Conservation (phyloP, 495 filamentous ascomycete genomes). For the Lophium mytilinum region DNA sequence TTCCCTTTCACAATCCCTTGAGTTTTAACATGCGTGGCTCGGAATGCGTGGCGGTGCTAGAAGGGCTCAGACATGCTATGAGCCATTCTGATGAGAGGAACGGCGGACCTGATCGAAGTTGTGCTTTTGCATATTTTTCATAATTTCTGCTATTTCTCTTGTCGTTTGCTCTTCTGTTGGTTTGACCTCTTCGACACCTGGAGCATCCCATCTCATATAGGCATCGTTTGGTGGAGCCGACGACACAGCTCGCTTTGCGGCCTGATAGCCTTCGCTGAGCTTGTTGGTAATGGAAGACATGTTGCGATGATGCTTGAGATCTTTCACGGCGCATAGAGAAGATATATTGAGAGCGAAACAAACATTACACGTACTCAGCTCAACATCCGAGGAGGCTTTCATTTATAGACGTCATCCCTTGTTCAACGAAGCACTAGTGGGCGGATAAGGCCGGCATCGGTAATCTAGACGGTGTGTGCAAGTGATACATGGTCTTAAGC, state of each 20-base stretch:
- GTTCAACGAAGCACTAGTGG: not conserved
- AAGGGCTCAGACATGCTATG: not conserved
- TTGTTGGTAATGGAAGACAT: conserved; percentile 4
- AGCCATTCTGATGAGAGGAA: too few species aligned
- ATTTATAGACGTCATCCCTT: not conserved
- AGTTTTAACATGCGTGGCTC: conserved; percentile 20
- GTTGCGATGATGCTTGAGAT: not conserved
- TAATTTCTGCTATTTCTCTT: conserved; percentile 15
- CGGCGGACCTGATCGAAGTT: conserved; percentile 13
- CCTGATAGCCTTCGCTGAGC: not conserved
- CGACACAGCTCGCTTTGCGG: conserved; percentile 12
- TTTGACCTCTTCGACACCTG: conserved; percentile 18
- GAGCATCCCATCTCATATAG: conserved; percentile 11
- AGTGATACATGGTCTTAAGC: too few species aligned
- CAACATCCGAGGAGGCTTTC: not conserved
- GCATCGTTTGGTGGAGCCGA: conserved; percentile 12
- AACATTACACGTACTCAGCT: not conserved
- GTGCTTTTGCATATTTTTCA: conserved; percentile 26
- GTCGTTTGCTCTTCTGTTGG: conserved; percentile 14
- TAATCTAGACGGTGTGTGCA: too few species aligned
- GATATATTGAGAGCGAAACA: not conserved
- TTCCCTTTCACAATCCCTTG: conserved; percentile 25
- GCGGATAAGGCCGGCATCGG: too few species aligned
- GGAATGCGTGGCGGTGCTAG: conserved; percentile 23
- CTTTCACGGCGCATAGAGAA: not conserved